Evolutionary conservation across 305 asterid genomes (phyloP).

Genomic region (Fraxinus albicans): DNA sequence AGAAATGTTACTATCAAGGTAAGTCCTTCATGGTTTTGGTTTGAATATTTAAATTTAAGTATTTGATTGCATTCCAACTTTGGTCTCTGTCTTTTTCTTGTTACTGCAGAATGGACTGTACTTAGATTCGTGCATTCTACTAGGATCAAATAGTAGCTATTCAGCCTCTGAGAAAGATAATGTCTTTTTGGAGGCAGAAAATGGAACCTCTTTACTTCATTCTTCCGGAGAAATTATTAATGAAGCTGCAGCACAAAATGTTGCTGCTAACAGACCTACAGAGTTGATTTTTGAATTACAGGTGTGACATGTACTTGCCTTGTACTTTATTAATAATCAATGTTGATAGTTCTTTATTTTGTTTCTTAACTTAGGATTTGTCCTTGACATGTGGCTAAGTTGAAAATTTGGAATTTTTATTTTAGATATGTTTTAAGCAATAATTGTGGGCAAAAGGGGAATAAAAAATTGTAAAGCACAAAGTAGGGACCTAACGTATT

Average conservation of each 20-base stretch:
- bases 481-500: not conserved
- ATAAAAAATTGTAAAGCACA: not conserved
- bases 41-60: conserved; percentile 3
- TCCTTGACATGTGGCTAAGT: not conserved
- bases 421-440: not conserved
- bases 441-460: not conserved
- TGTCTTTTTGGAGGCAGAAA: conserved; percentile 62
- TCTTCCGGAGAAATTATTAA: conserved; percentile 38
- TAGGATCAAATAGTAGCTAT: conserved; percentile 91
- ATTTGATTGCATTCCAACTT: conserved; percentile 10
- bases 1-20: conserved; percentile 83
- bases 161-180: conserved; percentile 71
- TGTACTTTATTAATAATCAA: conserved; percentile 17
- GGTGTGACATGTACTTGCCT: conserved; percentile 35
- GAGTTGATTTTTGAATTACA: conserved; percentile 76
- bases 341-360: not conserved
- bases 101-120: conserved; percentile 61
- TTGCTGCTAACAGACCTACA: conserved; percentile 48
- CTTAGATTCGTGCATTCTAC: conserved; percentile 75
- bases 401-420: not conserved
- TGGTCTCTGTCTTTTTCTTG: conserved; percentile 14
- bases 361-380: not conserved
- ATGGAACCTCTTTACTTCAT: conserved; percentile 37
- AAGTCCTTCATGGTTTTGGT: conserved; percentile 22
- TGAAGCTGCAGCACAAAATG: conserved; percentile 37